Base-by-base conservation (phyloP, 495 filamentous ascomycete species). In the Daldinia bambusicola region DNA sequence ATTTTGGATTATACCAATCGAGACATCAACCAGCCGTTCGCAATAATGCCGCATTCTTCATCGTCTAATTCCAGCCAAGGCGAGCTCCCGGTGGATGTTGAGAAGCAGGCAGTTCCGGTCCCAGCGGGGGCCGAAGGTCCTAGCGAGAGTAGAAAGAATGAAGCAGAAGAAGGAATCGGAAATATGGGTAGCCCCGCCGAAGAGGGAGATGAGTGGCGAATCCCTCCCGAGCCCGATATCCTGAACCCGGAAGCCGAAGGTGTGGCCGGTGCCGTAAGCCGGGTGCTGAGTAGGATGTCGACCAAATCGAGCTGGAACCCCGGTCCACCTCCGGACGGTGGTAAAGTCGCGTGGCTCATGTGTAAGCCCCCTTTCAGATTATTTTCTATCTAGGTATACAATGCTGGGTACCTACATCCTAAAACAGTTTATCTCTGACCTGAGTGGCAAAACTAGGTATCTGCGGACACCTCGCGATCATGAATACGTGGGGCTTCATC, bases 261-360 rank as follows among this genome's bases (percentile, higher is more conserved):
- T 6, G 59, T 80, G 6, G 66, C 77, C 7, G 76, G 73, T 9
- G 68, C 73, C 0, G 16, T 81, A 9, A 72, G 59, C 50, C 66
- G 79, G 2, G 78, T 80, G 18, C 64, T 82, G 6, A 83, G 77
- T 26, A 74, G 76, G 22, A 80, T 76, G 18, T 81, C 77, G 43
- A 80, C 81, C 16, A 81, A 80, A 37, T 78, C 76, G 14, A 80
- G 75, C 45, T 80, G 76, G 76, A 80, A 82, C 55, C 82, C 83
- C 0, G 80, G 79, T 1, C 84, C 84, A 34, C 86, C 86, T 2
- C 86, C 86, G 8, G 85, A 88, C 63, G 86, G 86, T 2, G 86
- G 86, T 1, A 64, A 61, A 50, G 68, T 74, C 37, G 86, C 84
- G 16, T 89, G 86, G 85, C 58, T 77, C 1, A 80, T 81, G 31